phyloP scores from a whole-genome alignment of 2,329 filamentous ascomycete species.

The Sporothrix luriei region DNA sequence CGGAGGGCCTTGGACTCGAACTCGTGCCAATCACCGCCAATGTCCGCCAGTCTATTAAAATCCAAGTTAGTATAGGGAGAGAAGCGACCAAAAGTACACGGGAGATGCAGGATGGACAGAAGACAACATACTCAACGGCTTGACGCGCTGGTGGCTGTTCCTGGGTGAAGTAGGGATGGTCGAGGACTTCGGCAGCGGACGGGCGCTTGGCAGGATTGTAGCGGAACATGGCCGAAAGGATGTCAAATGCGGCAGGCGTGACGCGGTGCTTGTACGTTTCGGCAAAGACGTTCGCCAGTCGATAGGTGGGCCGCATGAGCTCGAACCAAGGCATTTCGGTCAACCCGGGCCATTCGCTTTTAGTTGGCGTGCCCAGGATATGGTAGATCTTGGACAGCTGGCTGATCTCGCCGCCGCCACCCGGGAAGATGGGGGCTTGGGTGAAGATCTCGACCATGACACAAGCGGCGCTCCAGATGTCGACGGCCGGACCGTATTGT shows the following conservation, averaged over 20 bases:
- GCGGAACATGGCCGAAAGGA: constrained; percentile 80
- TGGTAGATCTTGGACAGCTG: constrained; percentile 97
- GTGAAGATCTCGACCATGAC: constrained; percentile 97
- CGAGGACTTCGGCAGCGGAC: constrained; percentile 78
- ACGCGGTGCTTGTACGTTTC: constrained; percentile 79
- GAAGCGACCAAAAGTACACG: neutral
- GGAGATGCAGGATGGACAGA: neutral
- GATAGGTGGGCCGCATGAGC: constrained; percentile 76
- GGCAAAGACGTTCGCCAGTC: constrained; percentile 73
- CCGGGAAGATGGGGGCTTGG: constrained; percentile 88
- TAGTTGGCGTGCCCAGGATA: constrained; percentile 83
- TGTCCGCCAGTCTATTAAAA: constrained; percentile 64
- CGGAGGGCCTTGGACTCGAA: constrained; percentile 95
- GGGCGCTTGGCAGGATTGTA: constrained; percentile 87
- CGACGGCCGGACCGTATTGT: constrained; percentile 83
- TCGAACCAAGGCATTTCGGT: constrained; percentile 98
- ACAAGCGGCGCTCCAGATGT: constrained; percentile 96
- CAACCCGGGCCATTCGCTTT: constrained; percentile 82
- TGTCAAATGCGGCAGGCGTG: constrained; percentile 77
- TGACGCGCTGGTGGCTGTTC: constrained; percentile 79
- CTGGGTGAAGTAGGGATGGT: constrained; percentile 82
- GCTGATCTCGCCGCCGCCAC: constrained; percentile 91
- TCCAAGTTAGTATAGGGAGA: neutral
- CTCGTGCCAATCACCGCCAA: constrained; percentile 97
- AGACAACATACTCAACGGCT: constrained; percentile 71